Percentiles rank a stretch among this genome's conserved stretches.
Evolutionary conservation across 1,139 yeast species (phyloP).

Genomic region (Magnusiomyces clavatus): DNA sequence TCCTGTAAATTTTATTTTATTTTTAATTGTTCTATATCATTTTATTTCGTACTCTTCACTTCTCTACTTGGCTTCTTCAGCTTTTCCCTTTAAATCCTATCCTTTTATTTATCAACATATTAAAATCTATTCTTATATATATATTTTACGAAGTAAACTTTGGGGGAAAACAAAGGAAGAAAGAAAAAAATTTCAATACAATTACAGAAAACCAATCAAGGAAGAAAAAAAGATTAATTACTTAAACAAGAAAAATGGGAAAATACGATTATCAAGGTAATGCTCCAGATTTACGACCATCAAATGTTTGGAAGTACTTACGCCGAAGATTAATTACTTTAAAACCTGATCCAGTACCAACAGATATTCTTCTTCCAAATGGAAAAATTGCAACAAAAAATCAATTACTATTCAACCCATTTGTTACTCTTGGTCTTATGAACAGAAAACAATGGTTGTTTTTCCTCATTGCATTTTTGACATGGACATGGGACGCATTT

Average conservation of each 20-base stretch:
- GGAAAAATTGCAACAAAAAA: neutral
- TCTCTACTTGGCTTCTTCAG: too few relatives aligned
- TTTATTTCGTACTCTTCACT: too few relatives aligned
- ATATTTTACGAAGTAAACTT: too few relatives aligned
- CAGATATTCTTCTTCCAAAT: constrained; percentile 20
- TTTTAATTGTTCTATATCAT: too few relatives aligned
- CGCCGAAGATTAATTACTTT: neutral
- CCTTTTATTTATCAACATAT: too few relatives aligned
- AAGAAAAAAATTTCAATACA: too few relatives aligned
- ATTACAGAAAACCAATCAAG: too few relatives aligned
- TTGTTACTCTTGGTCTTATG: constrained; percentile 44
- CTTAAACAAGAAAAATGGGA: constrained; percentile 1
- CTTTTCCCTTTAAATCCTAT: too few relatives aligned
- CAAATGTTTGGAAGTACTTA: constrained; percentile 1
- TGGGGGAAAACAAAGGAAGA: too few relatives aligned
- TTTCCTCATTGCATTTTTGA: constrained; percentile 54
- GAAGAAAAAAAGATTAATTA: neutral
- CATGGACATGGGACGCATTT: constrained; percentile 77
- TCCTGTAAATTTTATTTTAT: too few relatives aligned
- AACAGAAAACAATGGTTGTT: constrained; percentile 49
- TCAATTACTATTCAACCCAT: constrained; percentile 41
- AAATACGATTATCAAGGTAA: constrained; percentile 6
- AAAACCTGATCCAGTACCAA: constrained; percentile 1
- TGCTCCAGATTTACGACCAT: neutral
- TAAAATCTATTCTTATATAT: too few relatives aligned